Base-by-base conservation (phyloP, 2,329 filamentous ascomycete genomes). In the Aspergillus udagawae region DNA sequence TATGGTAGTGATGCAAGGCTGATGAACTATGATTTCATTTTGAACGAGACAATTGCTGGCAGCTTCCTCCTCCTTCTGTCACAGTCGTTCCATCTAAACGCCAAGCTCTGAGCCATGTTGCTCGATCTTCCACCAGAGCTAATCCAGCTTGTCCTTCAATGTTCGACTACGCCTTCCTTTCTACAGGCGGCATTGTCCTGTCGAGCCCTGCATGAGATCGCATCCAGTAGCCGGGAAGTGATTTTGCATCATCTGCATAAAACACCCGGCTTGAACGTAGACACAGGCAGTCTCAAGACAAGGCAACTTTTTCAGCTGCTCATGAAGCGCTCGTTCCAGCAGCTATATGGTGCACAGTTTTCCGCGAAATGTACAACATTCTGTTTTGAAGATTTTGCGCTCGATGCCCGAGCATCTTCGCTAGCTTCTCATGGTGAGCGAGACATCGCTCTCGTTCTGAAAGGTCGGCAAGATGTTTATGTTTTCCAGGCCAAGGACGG, bases 41-140 rank as follows among this genome's bases (percentile, higher is more conserved):
- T 14, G 21, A 6, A 25, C 6, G 9, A 14, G n/a, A 47, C 21
- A 23, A 21, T 47, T 14, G 23, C 12, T 14, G 14, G 28, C n/a
- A n/a, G 27, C 29, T 55, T 49, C 35, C 42, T 17, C 29, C 28
- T 20, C 9, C 48, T 35, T 48, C 14, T 25, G n/a, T 50, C 32
- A 49, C 49, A 44, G 25, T 54, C 57, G 51, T 61, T 55, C 49
- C 53, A 44, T 20, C 25, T 27, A 49, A 53, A 42, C 28, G 3
- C 38, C n/a, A 38, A 9, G 44, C 44, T 12, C 8, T 23, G 14
- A 44, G 55, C 35, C 51, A 71, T 72, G 71, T 57, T 76, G 17
- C 63, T 73, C 14, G 51, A 68, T 35, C 66, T 78, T n/a, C 75
- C 76, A 7, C 57, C 66, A 25, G 75, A 78, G 63, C 62, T 78